Evolutionary conservation across 305 asterid species (phyloP), one percentile per base, ranked within the genome.

Genomic region (Nicotiana rustica): DNA sequence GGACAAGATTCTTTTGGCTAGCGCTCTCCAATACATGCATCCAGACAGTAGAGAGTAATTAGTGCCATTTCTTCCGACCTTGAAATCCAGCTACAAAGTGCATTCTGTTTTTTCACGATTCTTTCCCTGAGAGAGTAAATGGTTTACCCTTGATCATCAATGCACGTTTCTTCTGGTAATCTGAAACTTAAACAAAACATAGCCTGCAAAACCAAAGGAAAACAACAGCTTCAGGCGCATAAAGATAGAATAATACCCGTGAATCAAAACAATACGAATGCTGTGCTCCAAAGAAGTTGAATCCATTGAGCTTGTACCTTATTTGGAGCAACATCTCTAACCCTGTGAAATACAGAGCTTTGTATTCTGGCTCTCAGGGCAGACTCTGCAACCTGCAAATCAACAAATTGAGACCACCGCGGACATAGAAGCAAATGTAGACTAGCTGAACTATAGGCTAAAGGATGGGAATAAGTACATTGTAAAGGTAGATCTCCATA

Each of bases 251-350:
- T 10, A 41, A 18, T 33, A 47, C 12, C 31, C 2, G 17, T n/a
- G 65, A 47, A 0, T 35, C 69, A 69, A 14, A 13, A 69, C 1
- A 13, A 66, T 12, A 41, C 0, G 18, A 17, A 19, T 21, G 12
- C 47, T 62, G 18, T 10, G 29, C 31, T 4, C 21, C 13, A 64
- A 59, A 75, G 29, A 31, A 19, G 38, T 29, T 0, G n/a, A 21
- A 25, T 25, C 19, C 49, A 60, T 75, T 49, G 33, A 57, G 84
- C 38, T 41, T 38, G 56, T 93, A 94, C 98, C 98, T 96, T 96
- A 90, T 93, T 92, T 57, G 99, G 99, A 38, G 99, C 96, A 52
- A 96, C 99, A 83, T 91, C 97, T 87, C 99, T 87, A 71, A 96
- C 97, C 88, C 91, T 73, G 81, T 91, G 87, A 91, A 96, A 91